Conservation (phyloP, 345 rosid species). For the Raphanus raphanistrum region DNA sequence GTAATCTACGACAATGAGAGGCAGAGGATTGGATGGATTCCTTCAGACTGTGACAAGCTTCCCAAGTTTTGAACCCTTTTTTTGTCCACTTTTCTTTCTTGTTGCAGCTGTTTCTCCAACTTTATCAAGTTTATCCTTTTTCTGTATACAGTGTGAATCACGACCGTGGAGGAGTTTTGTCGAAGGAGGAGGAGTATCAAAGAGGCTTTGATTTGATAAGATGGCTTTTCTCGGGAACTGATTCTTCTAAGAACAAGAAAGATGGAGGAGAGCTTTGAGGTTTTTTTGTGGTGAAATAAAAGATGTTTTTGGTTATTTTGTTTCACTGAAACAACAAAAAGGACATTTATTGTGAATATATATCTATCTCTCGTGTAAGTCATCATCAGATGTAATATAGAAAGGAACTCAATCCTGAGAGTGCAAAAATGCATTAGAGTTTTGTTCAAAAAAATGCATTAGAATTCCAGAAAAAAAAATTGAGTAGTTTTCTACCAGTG, state of each 20-base stretch:
- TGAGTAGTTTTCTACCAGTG: too few relatives aligned
- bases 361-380: too few relatives aligned
- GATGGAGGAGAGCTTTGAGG: conserved; percentile 37
- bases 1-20: conserved; percentile 77
- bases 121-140: conserved; percentile 4
- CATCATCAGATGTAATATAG: too few relatives aligned
- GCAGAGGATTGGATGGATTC: conserved; percentile 69
- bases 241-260: conserved; percentile 31
- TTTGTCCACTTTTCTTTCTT: conserved; percentile 22
- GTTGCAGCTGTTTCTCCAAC: conserved; percentile 11
- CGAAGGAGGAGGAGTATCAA: conserved; percentile 44
- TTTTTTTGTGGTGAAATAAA: neutral
- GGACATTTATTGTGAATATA: too few relatives aligned
- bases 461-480: too few relatives aligned
- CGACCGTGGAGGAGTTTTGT: conserved; percentile 41
- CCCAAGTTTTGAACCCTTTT: conserved; percentile 63
- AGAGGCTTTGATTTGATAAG: conserved; percentile 41
- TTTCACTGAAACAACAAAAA: conserved; percentile 2
- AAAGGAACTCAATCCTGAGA: too few relatives aligned
- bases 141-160: conserved; percentile 50
- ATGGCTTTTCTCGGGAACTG: conserved; percentile 35
- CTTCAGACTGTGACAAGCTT: conserved; percentile 55
- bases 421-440: too few relatives aligned
- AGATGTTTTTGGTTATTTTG: conserved; percentile 32
- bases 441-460: too few relatives aligned